These are phyloP conservation scores for Solanum sparsipilum DNA, from an alignment of 257 asterid genomes.

Conservation along the genomic window DNA sequence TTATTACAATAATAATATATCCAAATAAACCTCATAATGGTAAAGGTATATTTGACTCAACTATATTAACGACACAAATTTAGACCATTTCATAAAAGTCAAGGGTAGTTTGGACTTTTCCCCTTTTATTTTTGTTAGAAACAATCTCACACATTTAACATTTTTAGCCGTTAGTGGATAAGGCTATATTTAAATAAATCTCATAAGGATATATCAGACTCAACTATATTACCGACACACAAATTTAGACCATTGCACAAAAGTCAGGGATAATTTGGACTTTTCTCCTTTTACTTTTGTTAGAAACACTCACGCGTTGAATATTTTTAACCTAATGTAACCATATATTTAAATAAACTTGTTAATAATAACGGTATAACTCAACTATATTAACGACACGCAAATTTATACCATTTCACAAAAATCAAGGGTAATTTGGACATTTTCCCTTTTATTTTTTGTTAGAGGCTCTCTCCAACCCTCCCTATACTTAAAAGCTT, in stretches of 20 bases:
- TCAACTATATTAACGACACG: background rate
- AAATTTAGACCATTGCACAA: background rate
- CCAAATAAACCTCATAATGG: background rate
- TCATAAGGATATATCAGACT: background rate
- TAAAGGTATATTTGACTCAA: background rate
- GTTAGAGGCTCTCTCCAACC: background rate
- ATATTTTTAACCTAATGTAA: background rate
- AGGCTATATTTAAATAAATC: background rate
- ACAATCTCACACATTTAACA: accelerated
- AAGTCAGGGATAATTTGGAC: background rate
- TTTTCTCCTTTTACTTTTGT: background rate
- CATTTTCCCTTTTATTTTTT: background rate
- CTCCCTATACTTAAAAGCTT: background rate
- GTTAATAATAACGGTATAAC: background rate
- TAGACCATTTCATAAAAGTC: background rate
- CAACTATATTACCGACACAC: background rate
- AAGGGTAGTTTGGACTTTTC: background rate
- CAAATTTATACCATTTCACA: background rate
- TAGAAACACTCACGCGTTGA: background rate
- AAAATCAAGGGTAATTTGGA: background rate
- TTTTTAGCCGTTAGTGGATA: background rate
- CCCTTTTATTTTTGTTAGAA: background rate
- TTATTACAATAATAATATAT: too few relatives aligned
- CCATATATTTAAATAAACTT: background rate
- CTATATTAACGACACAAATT: background rate